Base-by-base conservation (phyloP, 1,139 yeast genomes). In the Suhomyces coccinellae region DNA sequence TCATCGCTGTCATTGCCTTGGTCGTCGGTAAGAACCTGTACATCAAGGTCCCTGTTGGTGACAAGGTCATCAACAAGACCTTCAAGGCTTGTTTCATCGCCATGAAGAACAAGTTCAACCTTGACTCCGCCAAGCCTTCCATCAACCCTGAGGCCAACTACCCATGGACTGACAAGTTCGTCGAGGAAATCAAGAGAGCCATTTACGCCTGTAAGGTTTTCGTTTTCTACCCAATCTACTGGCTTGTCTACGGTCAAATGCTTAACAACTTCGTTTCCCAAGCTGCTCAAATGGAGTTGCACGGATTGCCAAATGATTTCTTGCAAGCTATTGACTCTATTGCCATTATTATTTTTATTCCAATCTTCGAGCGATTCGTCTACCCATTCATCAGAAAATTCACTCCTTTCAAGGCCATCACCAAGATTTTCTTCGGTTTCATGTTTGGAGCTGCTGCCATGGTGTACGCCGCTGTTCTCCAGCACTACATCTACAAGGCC, bases 401-500 rank as follows among this genome's bases (percentile, higher is more conserved):
- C 57, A 80, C 86, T 36, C 78, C 82, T 12, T 80, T 83, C 61
- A 81, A 73, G 53, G 82, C 96, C 35, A 81, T 87, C 55, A 76
- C 89, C 49, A 82, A 87, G 64, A 89, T 90, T 54, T 74, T 78
- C 59, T 71, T 74, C 52, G 97, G 97, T 11, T 89, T 89, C 71
- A 65, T 84, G 65, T 73, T 87, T 47, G 90, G 85, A 44, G 66
- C 90, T 6, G 58, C 76, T 35, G 78, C 96, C 33, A 85, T 87
- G 83, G 78, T 82, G 30, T 82, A 85, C 60, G 95, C 96, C 45
- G 93, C 95, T 13, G 83, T 87, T 36, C 75, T 87, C 53, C 97
- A 90, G 69, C 80, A 82, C 60, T 73, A 71, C 59, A 83, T 90
- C 52, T 89, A 89, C 69, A 62, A 67, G 40, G 73, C 87, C 7